Evolutionary conservation across 176 grass and related monocot species (phyloP), one percentile per base, ranked within the genome.

Genomic region (Dactylis glomerata): DNA sequence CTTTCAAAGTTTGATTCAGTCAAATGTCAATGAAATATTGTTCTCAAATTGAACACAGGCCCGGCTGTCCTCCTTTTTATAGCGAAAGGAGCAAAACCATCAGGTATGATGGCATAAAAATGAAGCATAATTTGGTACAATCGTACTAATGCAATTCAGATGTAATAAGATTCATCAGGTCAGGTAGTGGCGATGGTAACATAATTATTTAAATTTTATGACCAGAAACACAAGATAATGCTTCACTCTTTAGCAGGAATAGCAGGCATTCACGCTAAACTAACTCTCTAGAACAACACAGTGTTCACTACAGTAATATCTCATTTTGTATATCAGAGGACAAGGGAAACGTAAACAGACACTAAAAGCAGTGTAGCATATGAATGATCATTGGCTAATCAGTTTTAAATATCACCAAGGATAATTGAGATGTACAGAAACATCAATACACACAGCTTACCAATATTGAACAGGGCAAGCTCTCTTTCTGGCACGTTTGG

Each of bases 391-490:
- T 36, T 37, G 36, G 14, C 42, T 49, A 68, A 37, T 51, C 6
- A 50, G 20, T 37, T 84, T 15, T 72, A 6, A 44, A 5, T 56
- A 32, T 40, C 36, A 66, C 46, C 23, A 42, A 27, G 27, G 20
- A 49, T 27, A 64, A 67, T 20, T 15, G 12, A 44, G 68, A 62
- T 37, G 78, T 68, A 82, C 12, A 33, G 50, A 82, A 24, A 56
- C 10, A 31, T 2, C 27, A 19, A 5, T 9, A 49, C 8, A 2
- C 9, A 17, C 5, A 31, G 4, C 76, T 32, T 94, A 95, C 96
- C 93, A 6, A 98, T 98, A 50, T 98, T 98, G 84, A 90, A 98
- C 73, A 95, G 68, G 2, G 66, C 83, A 80, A 94, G 86, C 83
- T 95, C 88, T 76, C 93, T 90, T 58, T 96, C 89, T 1, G 17